A percentile compares a stretch with the other conserved stretches of the same genome.
phyloP scores from a whole-genome alignment of 345 rosid genomes.

The Barbarea vulgaris region DNA sequence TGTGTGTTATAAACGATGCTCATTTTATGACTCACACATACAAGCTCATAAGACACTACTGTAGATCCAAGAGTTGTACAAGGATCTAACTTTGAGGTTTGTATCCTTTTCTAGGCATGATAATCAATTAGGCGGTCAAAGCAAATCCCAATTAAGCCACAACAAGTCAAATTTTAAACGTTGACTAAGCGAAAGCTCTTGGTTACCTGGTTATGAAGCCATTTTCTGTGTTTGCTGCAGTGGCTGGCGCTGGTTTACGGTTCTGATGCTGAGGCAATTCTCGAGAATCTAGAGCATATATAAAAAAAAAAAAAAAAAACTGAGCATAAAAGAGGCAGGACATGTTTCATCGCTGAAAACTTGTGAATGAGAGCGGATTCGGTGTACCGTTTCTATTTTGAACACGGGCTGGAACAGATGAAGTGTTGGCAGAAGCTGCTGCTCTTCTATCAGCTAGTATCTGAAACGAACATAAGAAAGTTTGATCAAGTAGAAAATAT shows the following conservation, averaged over 20 bases:
- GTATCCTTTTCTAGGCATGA: neutral
- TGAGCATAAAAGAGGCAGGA: slow-evolving; percentile 16
- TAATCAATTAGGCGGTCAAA: neutral
- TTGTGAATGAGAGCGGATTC: neutral
- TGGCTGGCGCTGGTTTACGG: slow-evolving; percentile 35
- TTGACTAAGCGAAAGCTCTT: slow-evolving; percentile 7
- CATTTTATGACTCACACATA: slow-evolving; percentile 4
- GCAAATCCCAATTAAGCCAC: neutral
- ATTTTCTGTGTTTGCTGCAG: slow-evolving; percentile 39
- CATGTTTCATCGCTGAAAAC: neutral
- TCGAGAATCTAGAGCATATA: slow-evolving; percentile 39
- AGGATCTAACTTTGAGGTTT: neutral
- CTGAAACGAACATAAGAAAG: slow-evolving; percentile 28
- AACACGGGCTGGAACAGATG: slow-evolving; percentile 46
- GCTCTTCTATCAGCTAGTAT: slow-evolving; percentile 40
- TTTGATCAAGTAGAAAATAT: neutral
- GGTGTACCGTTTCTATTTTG: slow-evolving; percentile 50
- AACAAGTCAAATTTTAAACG: neutral
- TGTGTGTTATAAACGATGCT: slow-evolving; percentile 9
- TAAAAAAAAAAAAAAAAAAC: neutral
- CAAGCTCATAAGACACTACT: slow-evolving; percentile 9
- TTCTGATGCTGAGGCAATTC: slow-evolving; percentile 49
- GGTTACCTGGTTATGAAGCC: slow-evolving; percentile 60
- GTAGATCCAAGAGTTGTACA: neutral
- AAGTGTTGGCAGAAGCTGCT: slow-evolving; percentile 30